Evolutionary conservation across 129 eudicot species (phyloP).

Genomic region (sunflower (Helianthus annuus)): HanXRQr2.0-SUNRISE NC_035448.2:108763437-108763936

Average conservation of each 20-base stretch:
- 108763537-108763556: constrained; percentile 85
- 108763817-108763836: not conserved
- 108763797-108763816: not conserved
- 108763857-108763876: not conserved
- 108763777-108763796: not conserved
- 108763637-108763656: constrained; percentile 47
- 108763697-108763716: not conserved
- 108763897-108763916: not conserved
- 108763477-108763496: constrained; percentile 23
- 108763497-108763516: constrained; percentile 78
- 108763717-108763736: not conserved
- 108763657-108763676: not conserved
- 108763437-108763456: not conserved
- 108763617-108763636: constrained; percentile 63
- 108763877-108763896: not conserved
- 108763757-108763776: not conserved
- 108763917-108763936: too few species aligned
- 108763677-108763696: not conserved
- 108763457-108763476: not conserved
- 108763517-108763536: constrained; percentile 96
- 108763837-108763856: not conserved
- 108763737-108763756: not conserved
- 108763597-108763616: constrained; percentile 97
- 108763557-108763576: constrained; percentile 88
- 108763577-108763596: constrained; percentile 91